Conservation (phyloP, 768 basidiomycete species). For the Antrodiella citrinella region DNA sequence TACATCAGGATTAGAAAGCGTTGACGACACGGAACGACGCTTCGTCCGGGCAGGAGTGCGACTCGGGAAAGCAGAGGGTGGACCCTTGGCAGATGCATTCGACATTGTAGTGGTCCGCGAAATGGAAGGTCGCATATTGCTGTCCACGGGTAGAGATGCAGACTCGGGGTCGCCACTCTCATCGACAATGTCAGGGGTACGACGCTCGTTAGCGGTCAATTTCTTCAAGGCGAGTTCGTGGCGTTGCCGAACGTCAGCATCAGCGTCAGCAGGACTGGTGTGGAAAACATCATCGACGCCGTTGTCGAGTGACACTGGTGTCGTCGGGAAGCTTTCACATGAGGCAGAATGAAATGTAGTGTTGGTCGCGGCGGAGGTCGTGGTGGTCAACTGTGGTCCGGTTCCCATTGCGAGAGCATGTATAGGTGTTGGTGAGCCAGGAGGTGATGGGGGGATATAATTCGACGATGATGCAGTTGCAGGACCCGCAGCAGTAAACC, state of each 20-base stretch:
- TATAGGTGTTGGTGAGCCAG: neutral
- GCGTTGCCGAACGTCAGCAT: conserved; percentile 36
- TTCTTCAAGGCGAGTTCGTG: conserved; percentile 59
- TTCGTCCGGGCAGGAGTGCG: conserved; percentile 95
- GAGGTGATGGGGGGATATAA: conserved; percentile 6
- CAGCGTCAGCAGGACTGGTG: conserved; percentile 16
- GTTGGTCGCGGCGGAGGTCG: conserved; percentile 35
- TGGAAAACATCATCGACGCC: conserved; percentile 8
- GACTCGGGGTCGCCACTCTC: neutral
- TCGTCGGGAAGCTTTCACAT: conserved; percentile 42
- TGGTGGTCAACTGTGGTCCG: conserved; percentile 10
- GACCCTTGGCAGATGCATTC: conserved; percentile 21
- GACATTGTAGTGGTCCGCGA: conserved; percentile 15
- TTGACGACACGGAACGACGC: conserved; percentile 89
- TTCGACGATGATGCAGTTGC: neutral
- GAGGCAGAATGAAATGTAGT: conserved; percentile 47
- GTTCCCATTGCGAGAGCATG: conserved; percentile 1
- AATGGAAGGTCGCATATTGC: conserved; percentile 20
- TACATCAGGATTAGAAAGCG: conserved; percentile 45
- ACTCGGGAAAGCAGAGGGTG: conserved; percentile 50
- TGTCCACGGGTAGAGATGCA: neutral
- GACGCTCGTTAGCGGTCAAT: conserved; percentile 11
- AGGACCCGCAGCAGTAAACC: conserved; percentile 46
- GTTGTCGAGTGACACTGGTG: conserved; percentile 53
- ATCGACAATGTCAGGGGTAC: neutral